Evolutionary conservation across 1,139 yeast species (phyloP), one percentile per base, ranked within the genome.

Genomic region (Pichia sp.): DNA sequence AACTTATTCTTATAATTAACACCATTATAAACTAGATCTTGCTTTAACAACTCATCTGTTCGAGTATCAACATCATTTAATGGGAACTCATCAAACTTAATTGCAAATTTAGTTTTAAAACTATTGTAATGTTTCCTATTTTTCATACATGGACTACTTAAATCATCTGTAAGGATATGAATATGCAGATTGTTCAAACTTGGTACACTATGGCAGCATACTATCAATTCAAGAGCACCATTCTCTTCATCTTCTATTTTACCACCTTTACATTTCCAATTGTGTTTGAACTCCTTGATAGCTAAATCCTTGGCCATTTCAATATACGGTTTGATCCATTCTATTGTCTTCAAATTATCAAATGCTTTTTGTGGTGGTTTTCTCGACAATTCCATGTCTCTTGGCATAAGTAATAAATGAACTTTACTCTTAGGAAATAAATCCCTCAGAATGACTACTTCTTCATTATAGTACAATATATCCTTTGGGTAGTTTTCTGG

Each of bases 141-240:
- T 60, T 84, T 85, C 66, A 85, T 49, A 25, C 70, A 56, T 0
- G 67, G 66, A 7, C 86, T 77, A 56, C 70, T 58, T 59, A 83
- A 74, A 63, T 86, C 95, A 44, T 67, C 71, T 0, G 90, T 79
- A 44, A 86, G 71, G 15, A 86, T 78, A 66, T 86, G 95, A 26
- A 86, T 68, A 59, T 86, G 95, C 36, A 85, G 61, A 59, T 86
- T 84, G 42, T 64, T 65, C 72, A 86, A 60, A 1, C 90, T 82
- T 2, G 95, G 95, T 2, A 74, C 73, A 3, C 85, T 67, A 63
- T 86, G 95, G 23, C 85, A 73, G 0, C 95, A 94, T 3, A 72
- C 74, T 51, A 68, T 68, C n/a, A 85, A 67, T 50, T 72, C 75
- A 0, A 36, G 25, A 7, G n/a, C n/a, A n/a, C n/a, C n/a, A n/a